phyloP scores from a whole-genome alignment of 805 yeast species.

The Yamadazyma phyllophila region DNA sequence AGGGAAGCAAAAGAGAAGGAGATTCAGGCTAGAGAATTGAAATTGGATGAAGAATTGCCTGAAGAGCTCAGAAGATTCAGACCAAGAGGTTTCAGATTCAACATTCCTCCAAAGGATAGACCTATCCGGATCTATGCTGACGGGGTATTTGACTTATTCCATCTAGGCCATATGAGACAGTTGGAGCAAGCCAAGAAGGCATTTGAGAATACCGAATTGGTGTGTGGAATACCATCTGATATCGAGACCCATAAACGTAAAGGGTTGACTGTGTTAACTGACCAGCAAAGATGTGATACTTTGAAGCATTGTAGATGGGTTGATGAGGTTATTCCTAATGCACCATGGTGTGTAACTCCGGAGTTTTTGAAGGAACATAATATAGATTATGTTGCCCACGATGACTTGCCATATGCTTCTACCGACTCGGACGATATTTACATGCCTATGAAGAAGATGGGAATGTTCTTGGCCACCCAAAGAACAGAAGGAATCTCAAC shows the following conservation, averaged over 20 bases:
- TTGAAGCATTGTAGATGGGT: conserved; percentile 95
- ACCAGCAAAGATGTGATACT: conserved; percentile 87
- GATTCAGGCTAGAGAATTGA: conserved; percentile 50
- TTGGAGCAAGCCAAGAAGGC: conserved; percentile 95
- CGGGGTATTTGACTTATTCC: conserved; percentile 96
- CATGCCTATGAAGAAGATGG: conserved; percentile 84
- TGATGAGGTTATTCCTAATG: conserved; percentile 90
- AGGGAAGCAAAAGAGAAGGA: conserved; percentile 19
- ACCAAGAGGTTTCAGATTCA: conserved; percentile 75
- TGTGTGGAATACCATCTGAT: conserved; percentile 92
- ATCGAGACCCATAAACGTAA: conserved; percentile 86
- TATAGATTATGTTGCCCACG: conserved; percentile 97
- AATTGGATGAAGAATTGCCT: conserved; percentile 63
- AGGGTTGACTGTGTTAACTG: conserved; percentile 89
- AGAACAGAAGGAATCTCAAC: conserved; percentile 96
- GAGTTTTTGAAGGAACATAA: conserved; percentile 75
- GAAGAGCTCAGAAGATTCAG: conserved; percentile 71
- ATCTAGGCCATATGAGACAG: conserved; percentile 96
- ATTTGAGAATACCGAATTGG: conserved; percentile 76
- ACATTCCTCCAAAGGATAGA: conserved; percentile 79
- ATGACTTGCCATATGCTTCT: conserved; percentile 91
- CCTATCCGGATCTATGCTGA: conserved; percentile 96
- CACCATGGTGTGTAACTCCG: conserved; percentile 93
- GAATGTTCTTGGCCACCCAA: conserved; percentile 91
- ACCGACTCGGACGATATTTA: conserved; percentile 90